Evolutionary conservation across 2,329 filamentous ascomycete genomes (phyloP), one percentile per base, ranked within the genome.

Genomic region (Penicillium sp.): DNA sequence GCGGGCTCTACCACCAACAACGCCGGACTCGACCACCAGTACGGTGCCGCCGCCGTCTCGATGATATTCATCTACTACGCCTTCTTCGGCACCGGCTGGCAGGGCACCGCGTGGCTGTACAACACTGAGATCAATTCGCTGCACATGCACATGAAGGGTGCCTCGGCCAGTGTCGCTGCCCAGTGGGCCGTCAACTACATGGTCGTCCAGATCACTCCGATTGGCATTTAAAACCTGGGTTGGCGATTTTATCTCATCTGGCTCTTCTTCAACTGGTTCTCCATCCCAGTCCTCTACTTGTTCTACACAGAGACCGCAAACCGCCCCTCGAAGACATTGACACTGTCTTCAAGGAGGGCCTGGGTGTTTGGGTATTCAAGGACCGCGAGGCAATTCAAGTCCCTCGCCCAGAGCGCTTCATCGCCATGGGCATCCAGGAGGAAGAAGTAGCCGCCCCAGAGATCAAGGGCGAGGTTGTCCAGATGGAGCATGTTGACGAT

Each of bases 171-270:
- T 0, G 82, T 79, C 5, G 77, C 75, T 65, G 74, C 73, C 33
- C 82, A 82, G 70, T 83, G 80, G 80, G 67, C 81, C 1, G 81
- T 79, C 69, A 81, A 82, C 69, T 83, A 81, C 66, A 77, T 77
- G 3, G 71, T 77, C 12, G 74, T 83, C 57, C 82, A 82, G 71
- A 77, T 76, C 55, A 77, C 74, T 1, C 74, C 74, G 0, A 69
- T 74, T 46, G 74, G 75, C 71, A 58, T 76, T 7, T 55, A 59
- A 12, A 49, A 61, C 40, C 75, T 75, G 45, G 59, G 63, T 5
- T 77, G 74, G 74, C 70, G 72, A 40, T 72, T 71, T 5, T 77
- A 77, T 61, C 67, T 77, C 38, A 75, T 77, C 66, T 76, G 77
- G 57, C 72, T 71, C 1, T 61, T 61, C 42, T 66, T 74, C 68